Evolutionary conservation across 805 yeast genomes (phyloP), one percentile per base, ranked within the genome.

Genomic region (Cyberlindnera maclurae): DNA sequence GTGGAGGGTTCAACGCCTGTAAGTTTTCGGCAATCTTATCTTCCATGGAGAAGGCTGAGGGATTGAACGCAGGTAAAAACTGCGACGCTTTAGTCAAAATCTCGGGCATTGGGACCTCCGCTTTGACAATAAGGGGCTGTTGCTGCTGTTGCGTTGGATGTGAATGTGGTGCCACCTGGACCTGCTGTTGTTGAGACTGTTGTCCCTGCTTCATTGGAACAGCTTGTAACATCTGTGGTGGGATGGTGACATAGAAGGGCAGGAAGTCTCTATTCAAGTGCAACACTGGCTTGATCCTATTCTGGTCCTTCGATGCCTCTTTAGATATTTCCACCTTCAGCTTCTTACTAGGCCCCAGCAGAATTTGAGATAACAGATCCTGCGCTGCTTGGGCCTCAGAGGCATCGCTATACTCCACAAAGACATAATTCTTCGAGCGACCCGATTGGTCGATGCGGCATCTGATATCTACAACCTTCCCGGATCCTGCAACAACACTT

Each of bases 401-500:
- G 1, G 79, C 71, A 15, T 64, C 57, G 3, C 57, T 47, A 50
- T 75, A 79, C 55, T 79, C 85, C 22, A 79, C 71, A 51, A 79
- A 79, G 41, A 82, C 74, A 49, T 71, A 79, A n/a, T 83, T 83
- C 52, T 78, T 79, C 50, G 76, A 74, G 44, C 73, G 72, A 10
- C 79, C 76, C 10, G 71, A 65, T 2, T 57, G 51, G 30, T 55
- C 58, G 17, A 55, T 38, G 33, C 58, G 41, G 9, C 51, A 42
- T 47, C 85, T 68, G 8, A 82, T 80, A 45, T 79, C 85, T 12
- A 78, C 77, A 18, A 83, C 74, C 3, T 74, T 72, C 1, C 93
- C 93, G 9, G 83, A 69, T 1, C 89, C 89, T 38, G 83, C 78
- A 17, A 82, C 79, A 10, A 82, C 73, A 22, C 78, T 73, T 38